Evolutionary conservation across 2,329 filamentous ascomycete species (phyloP), one percentile per base, ranked within the genome.

Genomic region (Herpotrichia juniperi): DNA sequence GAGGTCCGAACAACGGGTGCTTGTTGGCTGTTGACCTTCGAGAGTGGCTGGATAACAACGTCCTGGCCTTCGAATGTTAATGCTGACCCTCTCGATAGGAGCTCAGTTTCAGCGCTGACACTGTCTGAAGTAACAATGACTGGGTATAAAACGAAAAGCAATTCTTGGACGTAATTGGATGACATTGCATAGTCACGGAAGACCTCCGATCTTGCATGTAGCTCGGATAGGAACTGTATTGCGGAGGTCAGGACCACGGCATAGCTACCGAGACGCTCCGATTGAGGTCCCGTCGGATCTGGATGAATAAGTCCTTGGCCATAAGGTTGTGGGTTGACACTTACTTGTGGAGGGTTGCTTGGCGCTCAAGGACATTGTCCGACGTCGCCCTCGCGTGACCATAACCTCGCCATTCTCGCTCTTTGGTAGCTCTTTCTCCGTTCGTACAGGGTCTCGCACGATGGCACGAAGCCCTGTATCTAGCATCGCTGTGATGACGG

Each of bases 51-150:
- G 54, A 96, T 89, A 21, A 93, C 88, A 1, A 96, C 88, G 72
- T 93, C 91, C 39, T 88, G 87, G 1, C 91, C 91, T 60, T 94
- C 91, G 60, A 96, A 96, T 0, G 86, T 93, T 51, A 96, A 81
- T 1, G 86, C 84, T 10, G 90, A 90, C 59, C 93, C 88, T 62
- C 89, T 84, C 14, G 91, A 93, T 62, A 91, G 87, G n/a, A 97
- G 77, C 71, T 99, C 94, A 0, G 87, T 90, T 63, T 94, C 90
- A 0, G 94, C 87, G 48, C 85, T 88, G 32, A 97, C 87, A 19
- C 87, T 83, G 73, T 97, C 91, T 11, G 90, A 87, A 61, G 91
- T 93, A 22, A 96, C 92, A 44, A 97, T 83, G 16, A 94, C 85
- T 1, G 94, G 93, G 68, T 94, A 99, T 2, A 97, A 78, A 11